A percentile compares a stretch with the other conserved stretches of the same genome.
phyloP scores from a whole-genome alignment of 2,329 filamentous ascomycete species.

The Myriosclerotinia duriaeana region DNA sequence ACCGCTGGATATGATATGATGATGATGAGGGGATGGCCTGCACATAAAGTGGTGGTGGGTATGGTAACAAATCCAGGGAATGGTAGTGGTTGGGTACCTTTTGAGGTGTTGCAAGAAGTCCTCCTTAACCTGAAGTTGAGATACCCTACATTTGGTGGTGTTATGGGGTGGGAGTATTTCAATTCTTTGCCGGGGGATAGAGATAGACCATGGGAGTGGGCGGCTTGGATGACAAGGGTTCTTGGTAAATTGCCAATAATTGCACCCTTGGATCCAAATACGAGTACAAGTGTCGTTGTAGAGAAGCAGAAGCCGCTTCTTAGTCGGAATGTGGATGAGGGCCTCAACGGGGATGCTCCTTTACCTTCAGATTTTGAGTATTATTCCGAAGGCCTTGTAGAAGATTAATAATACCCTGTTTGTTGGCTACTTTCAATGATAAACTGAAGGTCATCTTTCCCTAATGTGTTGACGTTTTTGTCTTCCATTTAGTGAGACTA shows the following conservation, averaged over 20 bases:
- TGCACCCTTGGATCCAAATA: background rate
- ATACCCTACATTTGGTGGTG: constrained; percentile 74
- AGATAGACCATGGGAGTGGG: constrained; percentile 74
- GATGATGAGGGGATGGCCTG: constrained; percentile 65
- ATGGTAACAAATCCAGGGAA: constrained; percentile 77
- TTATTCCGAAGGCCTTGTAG: constrained; percentile 28
- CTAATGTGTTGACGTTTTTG: background rate
- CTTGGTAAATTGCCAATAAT: background rate
- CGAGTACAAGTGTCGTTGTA: background rate
- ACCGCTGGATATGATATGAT: constrained; percentile 53
- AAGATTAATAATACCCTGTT: constrained; percentile 21
- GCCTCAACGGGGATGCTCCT: constrained; percentile 25
- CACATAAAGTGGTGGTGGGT: constrained; percentile 74
- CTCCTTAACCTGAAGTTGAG: constrained; percentile 56
- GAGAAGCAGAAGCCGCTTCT: constrained; percentile 3
- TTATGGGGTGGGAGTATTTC: constrained; percentile 97
- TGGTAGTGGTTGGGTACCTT: constrained; percentile 65
- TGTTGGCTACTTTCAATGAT: background rate
- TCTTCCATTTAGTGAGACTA: too few relatives aligned
- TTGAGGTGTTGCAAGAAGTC: constrained; percentile 56
- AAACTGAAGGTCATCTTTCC: background rate
- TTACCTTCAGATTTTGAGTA: constrained; percentile 31
- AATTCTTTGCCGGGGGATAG: constrained; percentile 69
- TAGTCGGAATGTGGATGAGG: constrained; percentile 19
- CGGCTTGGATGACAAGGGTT: constrained; percentile 55